phyloP scores from a whole-genome alignment of 2,329 filamentous ascomycete genomes.

The Trichocomaceae sp. region DNA sequence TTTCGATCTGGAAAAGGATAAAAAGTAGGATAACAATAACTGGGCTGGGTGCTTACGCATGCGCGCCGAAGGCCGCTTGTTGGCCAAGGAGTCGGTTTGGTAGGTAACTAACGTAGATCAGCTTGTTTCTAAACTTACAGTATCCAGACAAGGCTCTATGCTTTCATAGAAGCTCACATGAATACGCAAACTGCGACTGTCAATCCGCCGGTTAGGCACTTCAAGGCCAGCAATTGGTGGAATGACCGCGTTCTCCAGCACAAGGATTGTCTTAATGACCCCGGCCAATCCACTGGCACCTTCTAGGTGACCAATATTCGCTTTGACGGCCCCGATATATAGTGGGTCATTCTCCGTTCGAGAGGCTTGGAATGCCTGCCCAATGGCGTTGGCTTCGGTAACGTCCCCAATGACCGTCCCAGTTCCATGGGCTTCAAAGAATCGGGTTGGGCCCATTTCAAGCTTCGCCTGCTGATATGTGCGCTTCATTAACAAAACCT shows the following conservation, averaged over 20 bases:
- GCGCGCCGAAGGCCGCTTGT: slow-evolving; percentile 1
- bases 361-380: background rate
- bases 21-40: too few relatives aligned
- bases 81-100: background rate
- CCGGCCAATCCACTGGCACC: slow-evolving; percentile 21
- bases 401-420: slow-evolving; percentile 20
- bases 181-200: too few relatives aligned
- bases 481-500: slow-evolving; percentile 25
- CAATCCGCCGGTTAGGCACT: background rate
- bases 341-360: background rate
- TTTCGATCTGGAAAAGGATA: too few relatives aligned
- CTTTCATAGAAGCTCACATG: too few relatives aligned
- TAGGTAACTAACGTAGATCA: too few relatives aligned
- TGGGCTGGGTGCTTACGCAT: slow-evolving; percentile 14
- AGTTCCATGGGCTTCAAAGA: slow-evolving; percentile 32
- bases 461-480: slow-evolving; percentile 25
- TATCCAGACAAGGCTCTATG: too few relatives aligned
- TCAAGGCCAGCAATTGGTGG: slow-evolving; percentile 15
- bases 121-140: too few relatives aligned
- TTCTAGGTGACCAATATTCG: slow-evolving; percentile 30
- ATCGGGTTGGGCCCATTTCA: slow-evolving; percentile 24
- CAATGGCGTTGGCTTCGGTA: slow-evolving; percentile 26
- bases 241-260: slow-evolving; percentile 30
- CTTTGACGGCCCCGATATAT: background rate
- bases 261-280: slow-evolving; percentile 25